Percentiles rank a stretch among this genome's conserved stretches.
These are phyloP conservation scores for Nannizzia gypsea DNA, from an alignment of 2,329 filamentous ascomycete species.

Conservation along the genomic window DNA sequence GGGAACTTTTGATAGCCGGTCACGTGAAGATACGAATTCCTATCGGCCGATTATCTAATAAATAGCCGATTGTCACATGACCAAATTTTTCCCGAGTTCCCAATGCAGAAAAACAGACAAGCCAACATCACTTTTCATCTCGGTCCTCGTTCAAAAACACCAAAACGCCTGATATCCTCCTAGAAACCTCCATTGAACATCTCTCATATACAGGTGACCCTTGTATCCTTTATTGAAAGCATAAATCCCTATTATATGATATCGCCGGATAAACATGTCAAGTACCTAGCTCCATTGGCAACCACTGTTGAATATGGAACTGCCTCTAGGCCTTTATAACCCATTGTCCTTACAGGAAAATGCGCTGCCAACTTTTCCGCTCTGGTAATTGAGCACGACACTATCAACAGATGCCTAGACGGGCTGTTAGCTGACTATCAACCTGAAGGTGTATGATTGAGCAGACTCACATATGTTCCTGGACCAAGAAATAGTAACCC, in stretches of 20 bases:
- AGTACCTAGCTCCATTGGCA: background rate
- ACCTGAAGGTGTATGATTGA: background rate
- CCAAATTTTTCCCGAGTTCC: background rate
- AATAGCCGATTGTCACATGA: background rate
- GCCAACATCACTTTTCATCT: background rate
- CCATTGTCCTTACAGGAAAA: slow-evolving; percentile 56
- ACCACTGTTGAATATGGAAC: background rate
- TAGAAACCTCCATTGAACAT: background rate
- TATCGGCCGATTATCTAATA: slow-evolving; percentile 1
- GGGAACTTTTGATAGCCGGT: slow-evolving; percentile 1
- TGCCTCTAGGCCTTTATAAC: slow-evolving; percentile 17
- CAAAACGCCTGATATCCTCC: background rate
- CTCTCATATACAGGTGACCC: background rate
- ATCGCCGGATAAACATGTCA: background rate
- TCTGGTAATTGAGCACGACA: slow-evolving; percentile 55
- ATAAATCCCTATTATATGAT: background rate
- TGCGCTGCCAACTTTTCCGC: slow-evolving; percentile 53
- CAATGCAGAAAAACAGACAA: background rate
- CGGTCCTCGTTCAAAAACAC: background rate
- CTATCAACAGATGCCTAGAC: slow-evolving; percentile 32
- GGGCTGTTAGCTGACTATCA: background rate
- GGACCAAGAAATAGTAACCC: slow-evolving; percentile 71
- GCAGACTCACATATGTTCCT: slow-evolving; percentile 57
- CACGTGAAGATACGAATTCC: background rate
- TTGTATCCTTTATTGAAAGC: background rate